phyloP scores from a whole-genome alignment of 2,329 filamentous ascomycete genomes.

The Lecanosticta acicola region DNA sequence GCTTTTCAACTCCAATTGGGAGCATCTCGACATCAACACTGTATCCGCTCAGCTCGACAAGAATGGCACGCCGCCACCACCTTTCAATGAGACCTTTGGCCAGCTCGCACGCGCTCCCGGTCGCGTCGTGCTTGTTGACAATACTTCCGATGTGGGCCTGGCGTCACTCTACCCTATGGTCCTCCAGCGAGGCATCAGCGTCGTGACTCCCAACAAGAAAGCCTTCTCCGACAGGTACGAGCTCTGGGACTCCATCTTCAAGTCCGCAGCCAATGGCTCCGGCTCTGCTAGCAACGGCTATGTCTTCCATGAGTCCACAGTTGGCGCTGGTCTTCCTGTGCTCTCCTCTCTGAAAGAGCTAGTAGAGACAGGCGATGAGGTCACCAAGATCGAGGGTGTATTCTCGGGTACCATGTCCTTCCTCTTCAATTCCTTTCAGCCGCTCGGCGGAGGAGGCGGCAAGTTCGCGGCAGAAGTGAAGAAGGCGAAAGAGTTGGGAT shows the following conservation, averaged over 20 bases:
- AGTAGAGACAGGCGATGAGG: slow-evolving; percentile 86
- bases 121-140: slow-evolving; percentile 83
- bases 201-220: slow-evolving; percentile 98
- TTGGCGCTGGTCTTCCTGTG: slow-evolving; percentile 87
- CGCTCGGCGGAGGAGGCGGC: slow-evolving; percentile 66
- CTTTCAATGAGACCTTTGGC: slow-evolving; percentile 64
- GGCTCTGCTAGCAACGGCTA: slow-evolving; percentile 54
- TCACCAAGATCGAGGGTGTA: slow-evolving; percentile 90
- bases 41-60: slow-evolving; percentile 57
- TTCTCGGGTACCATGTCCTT: slow-evolving; percentile 98
- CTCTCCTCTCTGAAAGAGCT: slow-evolving; percentile 91
- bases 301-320: slow-evolving; percentile 91
- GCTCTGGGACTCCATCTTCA: slow-evolving; percentile 84
- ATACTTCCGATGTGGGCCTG: slow-evolving; percentile 84
- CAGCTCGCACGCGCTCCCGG: slow-evolving; percentile 74
- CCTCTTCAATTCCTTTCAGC: slow-evolving; percentile 95
- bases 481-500: slow-evolving; percentile 87
- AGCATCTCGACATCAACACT: slow-evolving; percentile 57
- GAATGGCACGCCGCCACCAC: slow-evolving; percentile 60
- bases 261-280: slow-evolving; percentile 59
- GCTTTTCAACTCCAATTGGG: slow-evolving; percentile 68
- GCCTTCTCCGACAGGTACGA: slow-evolving; percentile 78
- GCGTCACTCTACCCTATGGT: slow-evolving; percentile 78
- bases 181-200: slow-evolving; percentile 73
- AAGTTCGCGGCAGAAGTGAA: slow-evolving; percentile 88